Percentiles rank a stretch among this genome's conserved stretches.
Evolutionary conservation across 2,329 filamentous ascomycete genomes (phyloP).

Genomic region (Huntiella omanensis): DNA sequence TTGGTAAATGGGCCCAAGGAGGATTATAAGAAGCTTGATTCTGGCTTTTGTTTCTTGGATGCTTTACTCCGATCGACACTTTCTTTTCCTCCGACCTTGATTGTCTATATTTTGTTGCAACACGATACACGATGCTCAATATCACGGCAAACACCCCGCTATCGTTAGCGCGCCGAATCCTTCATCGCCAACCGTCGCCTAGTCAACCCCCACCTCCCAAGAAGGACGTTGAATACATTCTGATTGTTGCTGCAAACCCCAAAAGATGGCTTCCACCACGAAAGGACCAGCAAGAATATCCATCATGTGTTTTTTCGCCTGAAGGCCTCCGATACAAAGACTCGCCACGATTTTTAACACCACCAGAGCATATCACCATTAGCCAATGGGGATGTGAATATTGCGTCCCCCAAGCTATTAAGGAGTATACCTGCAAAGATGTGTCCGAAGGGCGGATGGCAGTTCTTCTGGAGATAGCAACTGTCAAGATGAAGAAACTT

Average conservation of each 20-base stretch:
- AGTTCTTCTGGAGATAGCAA: constrained; percentile 6
- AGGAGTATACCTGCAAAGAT: not conserved
- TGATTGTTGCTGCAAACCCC: constrained; percentile 5
- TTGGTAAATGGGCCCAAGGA: no score
- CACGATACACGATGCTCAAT: no score
- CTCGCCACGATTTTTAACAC: constrained; percentile 3
- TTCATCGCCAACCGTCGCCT: not conserved
- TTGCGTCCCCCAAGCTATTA: constrained; percentile 6
- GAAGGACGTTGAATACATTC: constrained; percentile 5
- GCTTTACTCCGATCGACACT: no score
- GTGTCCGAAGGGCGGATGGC: constrained; percentile 3
- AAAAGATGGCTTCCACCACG: constrained; percentile 6
- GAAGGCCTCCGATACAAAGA: constrained; percentile 7
- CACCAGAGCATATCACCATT: constrained; percentile 5
- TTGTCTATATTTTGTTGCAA: no score
- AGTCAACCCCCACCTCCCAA: not conserved
- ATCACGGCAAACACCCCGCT: no score
- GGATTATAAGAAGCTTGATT: no score
- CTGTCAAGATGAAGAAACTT: constrained; percentile 7
- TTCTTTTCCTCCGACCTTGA: no score
- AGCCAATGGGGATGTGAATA: constrained; percentile 10
- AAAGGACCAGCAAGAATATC: constrained; percentile 6
- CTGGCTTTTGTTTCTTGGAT: no score
- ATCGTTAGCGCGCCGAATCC: not conserved
- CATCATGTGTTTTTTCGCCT: constrained; percentile 7